Evolutionary conservation across 257 asterid species (phyloP), one percentile per base, ranked within the genome.

Genomic region (Thymus mandschuricus): DNA sequence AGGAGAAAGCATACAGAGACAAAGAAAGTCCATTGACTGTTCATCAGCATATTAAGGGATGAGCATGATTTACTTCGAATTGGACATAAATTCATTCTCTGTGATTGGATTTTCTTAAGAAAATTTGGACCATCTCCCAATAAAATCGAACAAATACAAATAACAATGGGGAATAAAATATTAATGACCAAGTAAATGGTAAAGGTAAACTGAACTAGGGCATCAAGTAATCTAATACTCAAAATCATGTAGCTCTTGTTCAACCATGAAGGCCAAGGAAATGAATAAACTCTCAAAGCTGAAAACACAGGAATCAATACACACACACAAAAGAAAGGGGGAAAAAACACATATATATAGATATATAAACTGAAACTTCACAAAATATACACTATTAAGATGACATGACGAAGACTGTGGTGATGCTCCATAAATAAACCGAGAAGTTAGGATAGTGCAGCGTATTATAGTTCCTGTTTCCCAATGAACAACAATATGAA

Each of bases 221-320:
- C 51, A 48, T 60, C 38, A 44, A 43, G 43, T n/a, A 52, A 67
- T 54, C 58, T 35, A 67, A 60, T 41, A 77, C 73, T 72, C 69
- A 62, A 10, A 66, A 63, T 31, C 44, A 58, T 27, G 9, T 12
- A 59, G 43, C 48, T 13, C 48, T 52, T 48, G 75, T 68, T n/a
- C 29, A 15, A 67, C 30, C 28, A 28, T 40, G 52, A 30, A 57
- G 62, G 54, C 61, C 66, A 79, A 71, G 34, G 63, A 64, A 64
- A 54, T 55, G 45, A 30, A 34, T 11, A 28, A 54, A 51, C 60
- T 76, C 63, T 61, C 57, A 59, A 27, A 30, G 67, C 52, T 46
- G 51, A 70, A 76, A 31, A 57, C 34, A 71, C 50, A 50, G 44
- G 51, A 61, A 33, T 60, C 60, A 60, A 31, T 51, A 73, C 43